Base-by-base conservation (phyloP, 208 protist species). In the Trypanosoma vivax region DNA sequence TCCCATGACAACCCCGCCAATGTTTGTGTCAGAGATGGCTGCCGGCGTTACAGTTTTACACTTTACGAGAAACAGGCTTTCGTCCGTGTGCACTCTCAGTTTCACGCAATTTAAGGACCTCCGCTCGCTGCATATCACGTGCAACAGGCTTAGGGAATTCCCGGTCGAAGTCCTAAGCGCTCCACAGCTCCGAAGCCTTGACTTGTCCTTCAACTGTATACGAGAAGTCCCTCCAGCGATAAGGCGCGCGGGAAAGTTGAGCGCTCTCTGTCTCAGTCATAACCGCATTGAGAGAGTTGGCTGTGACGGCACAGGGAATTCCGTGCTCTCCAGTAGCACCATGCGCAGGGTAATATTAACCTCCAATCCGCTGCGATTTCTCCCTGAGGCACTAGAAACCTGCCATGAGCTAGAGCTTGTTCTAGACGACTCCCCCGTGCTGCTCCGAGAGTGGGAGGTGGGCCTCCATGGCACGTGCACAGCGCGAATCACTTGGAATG, bases 141-240 rank as follows among this genome's bases (percentile, higher is more conserved):
- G 65, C 24, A 92, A 92, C 50, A 37, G 52, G 1, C 73, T 92
- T 19, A 64, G 38, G 0, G 33, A 29, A 5, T 84, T 92, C 41
- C 85, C 85, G 3, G 58, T 75, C 23, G 74, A 75, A 37, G 49
- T 92, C 5, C 52, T 92, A 3, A 9, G n/a, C 16, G 77, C 67
- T 10, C 78, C 80, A 53, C 58, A 65, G 3, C 65, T 92, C 18
- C 47, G 72, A 40, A 68, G 70, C 10, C 67, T 92, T 14, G 81
- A 90, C 59, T 65, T 92, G 21, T 88, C 79, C 9, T 50, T 72
- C 60, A 92, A 92, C 57, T 59, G 53, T 50, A 89, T 92, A 39
- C 30, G 40, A 28, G 35, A 53, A 46, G 69, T 92, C 19, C 76
- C 85, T 3, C n/a, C 49, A 1, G 30, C 50, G 3, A 42, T 89